phyloP scores from a whole-genome alignment of 306 rosid genomes.

The Glycine tomentella region DNA sequence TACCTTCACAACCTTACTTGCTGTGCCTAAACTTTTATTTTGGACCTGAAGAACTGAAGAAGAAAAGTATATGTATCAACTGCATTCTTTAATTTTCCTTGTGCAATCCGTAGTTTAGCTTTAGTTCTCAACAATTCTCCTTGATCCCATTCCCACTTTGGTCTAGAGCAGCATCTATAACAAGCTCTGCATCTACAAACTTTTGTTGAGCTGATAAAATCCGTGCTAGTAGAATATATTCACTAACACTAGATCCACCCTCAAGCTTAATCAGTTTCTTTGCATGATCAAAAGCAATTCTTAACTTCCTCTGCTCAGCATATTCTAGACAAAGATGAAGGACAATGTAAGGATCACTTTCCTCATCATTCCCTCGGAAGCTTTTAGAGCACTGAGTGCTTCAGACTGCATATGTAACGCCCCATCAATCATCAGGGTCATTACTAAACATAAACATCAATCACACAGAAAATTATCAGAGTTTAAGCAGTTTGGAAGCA shows the following conservation, averaged over 20 bases:
- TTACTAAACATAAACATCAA: too few species aligned
- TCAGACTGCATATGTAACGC: too few species aligned
- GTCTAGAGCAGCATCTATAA: constrained; percentile 82
- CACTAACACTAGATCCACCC: constrained; percentile 69
- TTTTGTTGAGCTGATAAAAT: constrained; percentile 84
- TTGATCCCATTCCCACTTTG: constrained; percentile 92
- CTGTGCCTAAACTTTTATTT: constrained; percentile 57
- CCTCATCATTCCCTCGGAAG: constrained; percentile 63
- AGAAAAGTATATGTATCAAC: constrained; percentile 74
- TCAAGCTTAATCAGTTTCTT: constrained; percentile 71
- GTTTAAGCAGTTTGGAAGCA: too few species aligned
- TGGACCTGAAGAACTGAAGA: constrained; percentile 86
- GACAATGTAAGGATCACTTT: constrained; percentile 70
- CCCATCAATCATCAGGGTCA: too few species aligned
- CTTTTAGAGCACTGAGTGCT: constrained; percentile 69
- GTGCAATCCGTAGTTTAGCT: constrained; percentile 86
- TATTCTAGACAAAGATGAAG: constrained; percentile 85
- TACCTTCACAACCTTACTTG: constrained; percentile 73
- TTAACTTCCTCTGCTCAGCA: constrained; percentile 86
- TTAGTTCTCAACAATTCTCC: constrained; percentile 82
- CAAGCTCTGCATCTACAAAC: constrained; percentile 76
- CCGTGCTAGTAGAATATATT: constrained; percentile 72
- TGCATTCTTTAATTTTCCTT: constrained; percentile 74
- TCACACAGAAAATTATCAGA: too few species aligned
- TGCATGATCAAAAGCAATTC: constrained; percentile 71